Percentiles rank a stretch among this genome's conserved stretches.
These are phyloP conservation scores for Camelina sativa DNA, from an alignment of 345 rosid species.

Conservation along the genomic window DNA sequence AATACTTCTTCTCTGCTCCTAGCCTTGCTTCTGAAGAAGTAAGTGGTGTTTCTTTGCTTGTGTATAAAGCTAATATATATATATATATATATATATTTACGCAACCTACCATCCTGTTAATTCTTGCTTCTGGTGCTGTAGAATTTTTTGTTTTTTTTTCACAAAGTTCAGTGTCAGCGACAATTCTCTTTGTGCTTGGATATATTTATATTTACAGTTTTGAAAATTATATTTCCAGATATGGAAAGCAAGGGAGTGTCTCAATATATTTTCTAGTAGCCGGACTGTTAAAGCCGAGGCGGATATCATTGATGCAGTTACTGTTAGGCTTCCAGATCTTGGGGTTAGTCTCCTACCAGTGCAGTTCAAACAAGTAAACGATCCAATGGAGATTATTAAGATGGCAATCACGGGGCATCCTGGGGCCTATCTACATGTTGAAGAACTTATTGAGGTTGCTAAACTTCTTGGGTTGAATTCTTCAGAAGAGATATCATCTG, in stretches of 20 bases:
- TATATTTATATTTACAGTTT: slow-evolving; percentile 23
- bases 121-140: slow-evolving; percentile 25
- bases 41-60: slow-evolving; percentile 41
- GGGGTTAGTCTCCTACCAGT: slow-evolving; percentile 88
- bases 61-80: slow-evolving; percentile 12
- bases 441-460: slow-evolving; percentile 91
- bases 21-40: slow-evolving; percentile 90
- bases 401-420: slow-evolving; percentile 89
- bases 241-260: slow-evolving; percentile 97
- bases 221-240: slow-evolving; percentile 59
- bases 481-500: slow-evolving; percentile 70
- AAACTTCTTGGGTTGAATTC: slow-evolving; percentile 92
- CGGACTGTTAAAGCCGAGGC: slow-evolving; percentile 82
- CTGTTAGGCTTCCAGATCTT: slow-evolving; percentile 87
- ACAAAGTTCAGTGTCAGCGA: slow-evolving; percentile 5
- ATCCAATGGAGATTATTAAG: slow-evolving; percentile 94
- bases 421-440: slow-evolving; percentile 90
- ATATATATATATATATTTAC: slow-evolving; percentile 9
- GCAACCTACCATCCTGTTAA: slow-evolving; percentile 29
- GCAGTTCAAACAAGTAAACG: slow-evolving; percentile 94
- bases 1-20: slow-evolving; percentile 94
- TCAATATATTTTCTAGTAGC: slow-evolving; percentile 80
- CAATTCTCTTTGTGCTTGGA: slow-evolving; percentile 3
- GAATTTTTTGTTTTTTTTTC: background rate
- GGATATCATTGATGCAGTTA: slow-evolving; percentile 81